Conservation (phyloP, 192 early-diverging fungal genomes). For the Backusella liffmaniae region DNA sequence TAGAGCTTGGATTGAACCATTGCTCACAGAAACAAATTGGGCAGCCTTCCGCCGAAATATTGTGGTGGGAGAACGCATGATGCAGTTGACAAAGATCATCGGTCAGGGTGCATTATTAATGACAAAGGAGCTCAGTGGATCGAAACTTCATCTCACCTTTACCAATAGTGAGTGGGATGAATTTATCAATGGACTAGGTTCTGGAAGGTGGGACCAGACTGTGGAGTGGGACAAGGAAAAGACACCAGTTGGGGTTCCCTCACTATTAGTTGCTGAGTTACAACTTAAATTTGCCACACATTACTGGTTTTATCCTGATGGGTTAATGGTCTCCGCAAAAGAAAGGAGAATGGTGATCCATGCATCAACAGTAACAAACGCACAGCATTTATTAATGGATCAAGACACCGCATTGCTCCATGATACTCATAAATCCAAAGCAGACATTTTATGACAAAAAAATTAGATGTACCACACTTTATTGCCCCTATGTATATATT, state of each 20-base stretch:
- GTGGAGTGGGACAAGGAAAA: slow-evolving; percentile 19
- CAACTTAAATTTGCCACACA: slow-evolving; percentile 21
- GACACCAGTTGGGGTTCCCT: slow-evolving; percentile 1
- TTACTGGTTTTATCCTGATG: slow-evolving; percentile 28
- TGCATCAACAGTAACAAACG: background rate
- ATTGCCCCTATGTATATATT: slow-evolving; percentile 1
- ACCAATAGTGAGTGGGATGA: slow-evolving; percentile 45
- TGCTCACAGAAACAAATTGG: slow-evolving; percentile 39
- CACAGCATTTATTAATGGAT: background rate
- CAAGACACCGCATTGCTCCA: background rate
- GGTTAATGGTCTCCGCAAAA: slow-evolving; percentile 7
- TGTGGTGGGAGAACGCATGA: slow-evolving; percentile 40
- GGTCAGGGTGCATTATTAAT: slow-evolving; percentile 45
- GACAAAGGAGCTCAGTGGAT: slow-evolving; percentile 50
- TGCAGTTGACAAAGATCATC: slow-evolving; percentile 33
- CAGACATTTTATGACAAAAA: background rate
- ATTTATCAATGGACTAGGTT: slow-evolving; percentile 29
- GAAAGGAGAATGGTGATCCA: slow-evolving; percentile 4
- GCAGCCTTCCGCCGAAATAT: slow-evolving; percentile 42
- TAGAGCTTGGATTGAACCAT: slow-evolving; percentile 36
- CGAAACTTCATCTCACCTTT: slow-evolving; percentile 44
- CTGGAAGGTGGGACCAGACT: slow-evolving; percentile 26
- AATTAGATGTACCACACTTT: background rate
- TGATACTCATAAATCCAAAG: background rate
- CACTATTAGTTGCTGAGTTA: slow-evolving; percentile 25